phyloP scores from a whole-genome alignment of 2,329 filamentous ascomycete genomes.

The Thelonectria blattea region DNA sequence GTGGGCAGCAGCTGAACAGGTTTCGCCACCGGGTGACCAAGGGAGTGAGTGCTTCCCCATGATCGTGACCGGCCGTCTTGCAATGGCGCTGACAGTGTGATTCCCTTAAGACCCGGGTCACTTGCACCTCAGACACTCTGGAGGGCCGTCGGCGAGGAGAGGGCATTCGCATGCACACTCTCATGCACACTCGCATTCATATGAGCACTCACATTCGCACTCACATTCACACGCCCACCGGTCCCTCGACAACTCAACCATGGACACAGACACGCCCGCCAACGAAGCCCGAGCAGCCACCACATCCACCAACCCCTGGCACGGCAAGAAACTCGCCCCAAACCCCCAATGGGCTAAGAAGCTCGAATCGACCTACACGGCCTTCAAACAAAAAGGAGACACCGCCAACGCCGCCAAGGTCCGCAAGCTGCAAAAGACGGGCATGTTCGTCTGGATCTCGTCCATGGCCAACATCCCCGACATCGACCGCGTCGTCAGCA shows the following conservation, averaged over 20 bases:
- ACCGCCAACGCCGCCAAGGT: constrained; percentile 13
- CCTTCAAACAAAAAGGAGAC: constrained; percentile 3
- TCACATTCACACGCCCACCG: neutral
- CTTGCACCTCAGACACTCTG: neutral
- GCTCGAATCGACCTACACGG: constrained; percentile 5
- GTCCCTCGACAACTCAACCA: neutral
- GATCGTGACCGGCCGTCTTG: neutral
- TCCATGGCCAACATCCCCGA: constrained; percentile 4
- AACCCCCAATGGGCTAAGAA: constrained; percentile 13
- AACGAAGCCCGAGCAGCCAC: neutral
- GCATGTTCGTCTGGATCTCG: constrained; percentile 20
- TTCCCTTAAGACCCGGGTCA: neutral
- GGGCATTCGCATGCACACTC: neutral
- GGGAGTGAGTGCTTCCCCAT: constrained; percentile 2
- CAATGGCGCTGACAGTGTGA: neutral
- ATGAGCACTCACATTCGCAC: no score
- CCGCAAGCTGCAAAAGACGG: constrained; percentile 3
- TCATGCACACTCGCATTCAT: neutral
- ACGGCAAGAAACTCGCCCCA: constrained; percentile 1
- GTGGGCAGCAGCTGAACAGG: neutral
- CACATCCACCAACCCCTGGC: constrained; percentile 8
- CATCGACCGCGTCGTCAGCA: constrained; percentile 9
- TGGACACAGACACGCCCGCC: neutral
- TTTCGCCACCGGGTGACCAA: neutral
- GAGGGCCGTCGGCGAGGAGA: neutral